Base-by-base conservation (phyloP, 345 rosid genomes). In the Pistacia atlantica region DNA sequence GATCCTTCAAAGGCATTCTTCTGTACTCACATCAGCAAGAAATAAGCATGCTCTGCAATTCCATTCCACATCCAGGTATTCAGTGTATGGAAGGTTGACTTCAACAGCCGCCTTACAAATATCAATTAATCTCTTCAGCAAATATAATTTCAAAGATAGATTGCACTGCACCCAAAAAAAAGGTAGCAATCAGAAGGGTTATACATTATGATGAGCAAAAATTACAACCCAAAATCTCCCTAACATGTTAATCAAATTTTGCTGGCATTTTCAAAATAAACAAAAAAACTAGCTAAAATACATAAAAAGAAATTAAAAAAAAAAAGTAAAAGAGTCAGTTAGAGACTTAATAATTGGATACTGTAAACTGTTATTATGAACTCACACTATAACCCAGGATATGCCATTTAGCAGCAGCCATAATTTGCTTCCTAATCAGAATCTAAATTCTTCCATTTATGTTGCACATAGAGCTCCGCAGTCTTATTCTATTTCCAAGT, bases 121-220 rank as follows among this genome's bases (percentile, higher is more conserved):
- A 22, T 72, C 76, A 83, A 65, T 83, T 77, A 20, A 80, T 86
- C 65, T 90, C 94, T 76, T 91, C 92, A 0, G 91, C 89, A 51
- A 91, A 86, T 77, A 91, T 65, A 79, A 88, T 82, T 75, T 91
- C 91, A 57, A 83, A 85, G 72, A 91, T 83, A 73, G 59, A 74
- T 79, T 85, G 86, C 51, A 91, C 97, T 91, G 91, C 82, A 82
- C 64, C 79, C 5, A 9, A 55, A 20, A 25, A 25, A 25, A 25
- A 25, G 25, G 12, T 16, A 18, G n/a, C 74, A 51, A 79, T 20
- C 70, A 73, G 16, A 54, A 37, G 35, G 25, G 28, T 72, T 72
- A 42, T 42, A 8, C 46, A 10, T 42, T 42, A 55, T 4, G n/a
- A 57, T 4, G 12, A 58, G 64, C 25, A 59, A 46, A 70, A 69